These are phyloP conservation scores for Yarrowia hollandica DNA, from an alignment of 805 yeast species.

Conservation along the genomic window DNA sequence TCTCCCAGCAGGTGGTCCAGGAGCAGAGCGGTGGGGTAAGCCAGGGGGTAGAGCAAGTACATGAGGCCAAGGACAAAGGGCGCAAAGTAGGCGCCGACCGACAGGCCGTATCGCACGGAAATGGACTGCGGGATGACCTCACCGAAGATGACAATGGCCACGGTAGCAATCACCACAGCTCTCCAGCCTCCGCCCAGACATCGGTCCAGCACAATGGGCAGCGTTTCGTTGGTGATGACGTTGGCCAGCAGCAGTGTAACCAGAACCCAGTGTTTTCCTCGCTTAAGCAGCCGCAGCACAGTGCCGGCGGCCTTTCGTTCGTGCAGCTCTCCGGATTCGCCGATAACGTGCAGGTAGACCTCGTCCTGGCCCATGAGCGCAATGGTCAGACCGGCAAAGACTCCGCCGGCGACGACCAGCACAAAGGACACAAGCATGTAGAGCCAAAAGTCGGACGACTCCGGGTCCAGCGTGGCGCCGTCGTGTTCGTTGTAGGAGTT, in stretches of 20 bases:
- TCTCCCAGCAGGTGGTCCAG: constrained; percentile 85
- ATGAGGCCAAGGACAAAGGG: constrained; percentile 83
- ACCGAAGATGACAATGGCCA: constrained; percentile 89
- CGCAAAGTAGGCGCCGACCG: constrained; percentile 84
- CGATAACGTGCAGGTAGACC: constrained; percentile 85
- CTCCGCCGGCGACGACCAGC: constrained; percentile 44
- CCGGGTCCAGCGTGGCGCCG: constrained; percentile 13
- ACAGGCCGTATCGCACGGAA: constrained; percentile 89
- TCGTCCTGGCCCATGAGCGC: constrained; percentile 99
- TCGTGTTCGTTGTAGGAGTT: not conserved
- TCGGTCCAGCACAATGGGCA: constrained; percentile 90
- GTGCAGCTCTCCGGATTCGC: constrained; percentile 67
- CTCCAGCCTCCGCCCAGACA: constrained; percentile 97
- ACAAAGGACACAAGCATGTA: constrained; percentile 39
- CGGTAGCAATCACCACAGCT: constrained; percentile 92
- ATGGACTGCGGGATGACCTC: constrained; percentile 94
- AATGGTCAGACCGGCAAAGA: constrained; percentile 62
- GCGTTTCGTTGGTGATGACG: constrained; percentile 90
- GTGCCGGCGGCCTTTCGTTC: constrained; percentile 70
- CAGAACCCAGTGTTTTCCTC: constrained; percentile 95
- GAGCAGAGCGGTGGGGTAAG: constrained; percentile 82
- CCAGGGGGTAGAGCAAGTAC: constrained; percentile 89
- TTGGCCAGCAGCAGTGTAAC: constrained; percentile 83
- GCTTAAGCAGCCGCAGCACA: constrained; percentile 68
- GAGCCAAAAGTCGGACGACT: constrained; percentile 37